Evolutionary conservation across 805 yeast species (phyloP).

Genomic region (Lachancea kluyveri): DNA sequence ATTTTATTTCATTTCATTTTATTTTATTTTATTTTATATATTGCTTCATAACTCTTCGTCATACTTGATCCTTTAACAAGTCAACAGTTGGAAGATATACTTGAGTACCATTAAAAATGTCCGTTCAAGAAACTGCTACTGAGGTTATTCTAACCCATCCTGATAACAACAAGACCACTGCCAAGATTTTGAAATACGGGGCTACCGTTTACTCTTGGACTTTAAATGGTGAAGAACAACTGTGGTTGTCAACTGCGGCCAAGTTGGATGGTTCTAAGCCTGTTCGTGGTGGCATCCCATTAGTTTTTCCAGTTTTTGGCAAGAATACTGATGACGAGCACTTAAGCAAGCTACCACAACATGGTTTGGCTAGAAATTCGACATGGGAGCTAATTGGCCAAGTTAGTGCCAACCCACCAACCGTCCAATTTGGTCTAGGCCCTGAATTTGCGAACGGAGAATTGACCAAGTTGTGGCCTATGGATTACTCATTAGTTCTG

Average conservation of each 20-base stretch:
- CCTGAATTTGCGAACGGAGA: constrained; percentile 75
- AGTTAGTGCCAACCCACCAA: constrained; percentile 58
- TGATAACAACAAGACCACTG: constrained; percentile 44
- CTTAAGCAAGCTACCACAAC: constrained; percentile 77
- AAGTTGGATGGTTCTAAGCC: constrained; percentile 88
- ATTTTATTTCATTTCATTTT: no score
- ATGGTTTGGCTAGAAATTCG: constrained; percentile 90
- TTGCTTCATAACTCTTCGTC: no score
- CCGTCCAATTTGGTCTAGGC: constrained; percentile 85
- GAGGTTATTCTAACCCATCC: constrained; percentile 58
- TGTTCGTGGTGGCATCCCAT: constrained; percentile 95
- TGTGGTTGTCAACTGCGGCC: constrained; percentile 77
- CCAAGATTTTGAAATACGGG: constrained; percentile 75
- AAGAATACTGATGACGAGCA: constrained; percentile 52
- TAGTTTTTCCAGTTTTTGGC: constrained; percentile 93
- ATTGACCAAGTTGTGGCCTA: constrained; percentile 51
- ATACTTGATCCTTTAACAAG: no score
- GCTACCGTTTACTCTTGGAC: constrained; percentile 87
- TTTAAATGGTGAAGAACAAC: constrained; percentile 63
- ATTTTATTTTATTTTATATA: no score
- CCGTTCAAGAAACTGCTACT: constrained; percentile 60
- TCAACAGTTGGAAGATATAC: no score
- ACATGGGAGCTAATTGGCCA: constrained; percentile 94
- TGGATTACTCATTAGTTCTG: constrained; percentile 71
- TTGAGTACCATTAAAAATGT: constrained; percentile 44